Evolutionary conservation across 2,329 filamentous ascomycete species (phyloP).

Genomic region (Penicillium sp.): DNA sequence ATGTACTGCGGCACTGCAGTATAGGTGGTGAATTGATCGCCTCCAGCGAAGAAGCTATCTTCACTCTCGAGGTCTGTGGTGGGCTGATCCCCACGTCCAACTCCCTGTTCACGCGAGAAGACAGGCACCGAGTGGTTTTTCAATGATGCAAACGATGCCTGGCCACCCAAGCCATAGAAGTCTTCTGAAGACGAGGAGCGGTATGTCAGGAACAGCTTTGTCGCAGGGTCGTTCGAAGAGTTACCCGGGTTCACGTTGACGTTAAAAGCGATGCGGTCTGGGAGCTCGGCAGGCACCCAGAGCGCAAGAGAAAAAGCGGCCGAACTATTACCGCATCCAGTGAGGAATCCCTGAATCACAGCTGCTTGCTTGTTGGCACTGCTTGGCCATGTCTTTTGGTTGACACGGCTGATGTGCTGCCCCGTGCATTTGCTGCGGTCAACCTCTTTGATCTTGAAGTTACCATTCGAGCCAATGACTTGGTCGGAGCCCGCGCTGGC

Average conservation of each 20-base stretch:
- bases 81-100: slow-evolving; percentile 32
- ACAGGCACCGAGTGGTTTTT: slow-evolving; percentile 33
- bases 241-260: slow-evolving; percentile 18
- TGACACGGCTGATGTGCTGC: slow-evolving; percentile 20
- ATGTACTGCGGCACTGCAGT: slow-evolving; percentile 40
- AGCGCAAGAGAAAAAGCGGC: slow-evolving; percentile 18
- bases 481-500: slow-evolving; percentile 27
- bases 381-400: slow-evolving; percentile 9
- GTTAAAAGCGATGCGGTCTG: slow-evolving; percentile 27
- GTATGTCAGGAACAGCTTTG: slow-evolving; percentile 28
- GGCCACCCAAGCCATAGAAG: slow-evolving; percentile 32
- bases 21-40: slow-evolving; percentile 40
- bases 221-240: slow-evolving; percentile 3
- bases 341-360: slow-evolving; percentile 22
- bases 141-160: slow-evolving; percentile 31
- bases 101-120: slow-evolving; percentile 32
- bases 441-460: slow-evolving; percentile 31
- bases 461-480: slow-evolving; percentile 27
- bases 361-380: slow-evolving; percentile 22
- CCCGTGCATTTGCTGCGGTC: slow-evolving; percentile 26
- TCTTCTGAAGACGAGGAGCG: slow-evolving; percentile 27
- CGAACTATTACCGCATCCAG: slow-evolving; percentile 23
- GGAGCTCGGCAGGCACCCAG: slow-evolving; percentile 24
- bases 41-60: slow-evolving; percentile 34
- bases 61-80: slow-evolving; percentile 24